Conservation (phyloP, 495 filamentous ascomycete species). For the Aspergillus ostianus region DNA sequence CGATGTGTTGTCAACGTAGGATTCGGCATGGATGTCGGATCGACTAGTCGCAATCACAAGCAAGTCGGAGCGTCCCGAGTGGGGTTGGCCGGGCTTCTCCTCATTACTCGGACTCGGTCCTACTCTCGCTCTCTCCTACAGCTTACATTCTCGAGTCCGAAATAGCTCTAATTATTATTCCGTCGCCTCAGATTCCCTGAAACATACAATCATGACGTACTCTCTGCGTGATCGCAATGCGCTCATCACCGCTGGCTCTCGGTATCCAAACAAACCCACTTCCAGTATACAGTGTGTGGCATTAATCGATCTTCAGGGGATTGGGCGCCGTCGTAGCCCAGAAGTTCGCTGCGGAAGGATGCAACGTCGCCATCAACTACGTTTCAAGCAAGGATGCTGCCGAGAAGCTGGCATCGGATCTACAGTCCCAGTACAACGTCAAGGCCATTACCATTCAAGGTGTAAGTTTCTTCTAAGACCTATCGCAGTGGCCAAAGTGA, state of each 20-base stretch:
- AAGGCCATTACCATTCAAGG: constrained; percentile 59
- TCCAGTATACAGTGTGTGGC: background rate
- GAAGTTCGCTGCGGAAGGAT: constrained; percentile 66
- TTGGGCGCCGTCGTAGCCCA: constrained; percentile 61
- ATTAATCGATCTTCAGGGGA: constrained; percentile 43
- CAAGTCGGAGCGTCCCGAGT: background rate
- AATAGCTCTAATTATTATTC: background rate
- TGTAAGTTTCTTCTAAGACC: constrained; percentile 37
- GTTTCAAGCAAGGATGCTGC: constrained; percentile 53
- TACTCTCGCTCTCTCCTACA: background rate
- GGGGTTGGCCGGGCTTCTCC: background rate
- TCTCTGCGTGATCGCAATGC: constrained; percentile 60
- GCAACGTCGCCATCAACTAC: constrained; percentile 72
- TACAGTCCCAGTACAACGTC: constrained; percentile 51
- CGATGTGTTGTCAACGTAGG: background rate
- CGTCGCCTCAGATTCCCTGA: background rate
- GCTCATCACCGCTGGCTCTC: constrained; percentile 67
- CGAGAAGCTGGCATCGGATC: constrained; percentile 49
- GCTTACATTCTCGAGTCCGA: background rate
- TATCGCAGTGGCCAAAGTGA: background rate
- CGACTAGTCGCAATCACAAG: background rate
- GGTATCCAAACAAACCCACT: constrained; percentile 35
- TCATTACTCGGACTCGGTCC: background rate
- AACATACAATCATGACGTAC: constrained; percentile 54
- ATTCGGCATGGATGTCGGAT: background rate